Conservation (phyloP, 1,284 basidiomycete genomes). For the Cutaneotrichosporon cutaneum region DNA sequence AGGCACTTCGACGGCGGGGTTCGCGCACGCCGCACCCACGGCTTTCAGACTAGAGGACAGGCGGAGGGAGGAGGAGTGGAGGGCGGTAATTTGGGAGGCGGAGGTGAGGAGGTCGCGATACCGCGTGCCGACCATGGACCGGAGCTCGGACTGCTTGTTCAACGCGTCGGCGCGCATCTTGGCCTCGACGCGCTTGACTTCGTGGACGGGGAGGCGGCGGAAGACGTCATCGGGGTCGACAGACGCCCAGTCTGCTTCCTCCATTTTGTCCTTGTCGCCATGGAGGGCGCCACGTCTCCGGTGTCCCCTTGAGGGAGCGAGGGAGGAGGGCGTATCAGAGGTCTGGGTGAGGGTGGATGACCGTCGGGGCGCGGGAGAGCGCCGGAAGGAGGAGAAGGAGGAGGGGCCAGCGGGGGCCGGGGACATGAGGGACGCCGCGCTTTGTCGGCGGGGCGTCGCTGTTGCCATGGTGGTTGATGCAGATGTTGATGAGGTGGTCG, state of each 20-base stretch:
- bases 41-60: slow-evolving; percentile 48
- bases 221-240: slow-evolving; percentile 80
- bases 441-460: slow-evolving; percentile 4
- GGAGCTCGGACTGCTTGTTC: slow-evolving; percentile 84
- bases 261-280: neutral
- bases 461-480: slow-evolving; percentile 6
- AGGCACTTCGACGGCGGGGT: slow-evolving; percentile 30
- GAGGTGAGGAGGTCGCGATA: slow-evolving; percentile 90
- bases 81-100: slow-evolving; percentile 75
- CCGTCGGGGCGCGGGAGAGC: slow-evolving; percentile 6
- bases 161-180: slow-evolving; percentile 77
- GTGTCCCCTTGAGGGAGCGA: neutral
- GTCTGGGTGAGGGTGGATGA: slow-evolving; percentile 2
- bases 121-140: slow-evolving; percentile 93
- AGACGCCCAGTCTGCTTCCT: slow-evolving; percentile 43
- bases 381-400: neutral
- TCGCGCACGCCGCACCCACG: slow-evolving; percentile 39
- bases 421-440: slow-evolving; percentile 2
- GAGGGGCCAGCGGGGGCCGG: slow-evolving; percentile 1
- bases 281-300: neutral
- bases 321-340: neutral
- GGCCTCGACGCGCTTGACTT: slow-evolving; percentile 70
- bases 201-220: slow-evolving; percentile 66
- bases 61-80: slow-evolving; percentile 57
- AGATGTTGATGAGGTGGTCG: neutral